Evolutionary conservation across 805 yeast genomes (phyloP).

Genomic region (Pichia gijzeniarum): DNA sequence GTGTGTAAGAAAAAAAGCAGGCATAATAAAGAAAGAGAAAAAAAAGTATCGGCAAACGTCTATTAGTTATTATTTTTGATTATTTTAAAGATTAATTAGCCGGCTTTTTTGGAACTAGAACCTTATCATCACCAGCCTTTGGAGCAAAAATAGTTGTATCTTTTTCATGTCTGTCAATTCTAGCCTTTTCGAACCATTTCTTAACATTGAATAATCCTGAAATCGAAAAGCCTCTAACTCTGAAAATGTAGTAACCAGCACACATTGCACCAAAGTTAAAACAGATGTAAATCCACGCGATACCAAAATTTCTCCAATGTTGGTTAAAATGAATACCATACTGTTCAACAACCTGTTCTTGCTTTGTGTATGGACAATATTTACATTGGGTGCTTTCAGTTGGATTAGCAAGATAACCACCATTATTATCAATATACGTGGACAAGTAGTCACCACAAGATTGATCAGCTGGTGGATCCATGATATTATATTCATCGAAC

Average conservation of each 20-base stretch:
- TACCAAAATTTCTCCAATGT: constrained; percentile 64
- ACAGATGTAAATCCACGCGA: constrained; percentile 48
- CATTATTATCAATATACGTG: constrained; percentile 32
- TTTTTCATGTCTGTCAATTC: constrained; percentile 42
- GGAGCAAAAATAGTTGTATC: constrained; percentile 37
- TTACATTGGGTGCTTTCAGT: constrained; percentile 40
- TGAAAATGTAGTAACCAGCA: constrained; percentile 31
- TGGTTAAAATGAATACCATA: constrained; percentile 39
- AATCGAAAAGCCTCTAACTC: constrained; percentile 33
- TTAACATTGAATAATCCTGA: constrained; percentile 28
- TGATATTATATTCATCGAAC: constrained; percentile 39
- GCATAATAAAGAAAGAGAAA: background rate
- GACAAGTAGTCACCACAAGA: constrained; percentile 55
- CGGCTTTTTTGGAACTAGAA: constrained; percentile 24
- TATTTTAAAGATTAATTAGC: background rate
- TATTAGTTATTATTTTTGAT: background rate
- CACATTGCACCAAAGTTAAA: constrained; percentile 45
- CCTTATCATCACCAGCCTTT: constrained; percentile 34
- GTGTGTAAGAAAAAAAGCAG: background rate
- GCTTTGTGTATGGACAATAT: constrained; percentile 40
- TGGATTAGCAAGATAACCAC: constrained; percentile 56
- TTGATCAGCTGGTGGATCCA: constrained; percentile 55
- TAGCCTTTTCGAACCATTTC: constrained; percentile 37
- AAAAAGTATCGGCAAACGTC: background rate
- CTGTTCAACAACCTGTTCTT: constrained; percentile 39